A percentile compares a stretch with the other conserved stretches of the same genome.
These are phyloP conservation scores for Hanseniaspora lindneri DNA, from an alignment of 805 yeast genomes.

Conservation along the genomic window DNA sequence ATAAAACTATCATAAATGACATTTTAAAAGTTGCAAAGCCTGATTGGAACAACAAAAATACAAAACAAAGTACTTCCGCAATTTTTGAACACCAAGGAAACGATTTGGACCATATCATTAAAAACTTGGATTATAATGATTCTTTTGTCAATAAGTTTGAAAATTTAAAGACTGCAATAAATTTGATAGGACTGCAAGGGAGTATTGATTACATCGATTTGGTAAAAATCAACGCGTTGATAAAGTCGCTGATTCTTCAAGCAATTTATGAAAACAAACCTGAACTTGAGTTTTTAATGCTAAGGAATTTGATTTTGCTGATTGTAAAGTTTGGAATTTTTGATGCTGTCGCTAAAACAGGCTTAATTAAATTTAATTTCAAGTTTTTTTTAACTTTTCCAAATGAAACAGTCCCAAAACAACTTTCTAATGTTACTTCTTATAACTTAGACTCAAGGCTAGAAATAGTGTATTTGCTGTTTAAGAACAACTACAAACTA, in stretches of 20 bases:
- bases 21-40: background rate
- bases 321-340: constrained; percentile 24
- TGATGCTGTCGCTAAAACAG: background rate
- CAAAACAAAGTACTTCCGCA: too few relatives aligned
- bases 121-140: background rate
- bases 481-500: constrained; percentile 1
- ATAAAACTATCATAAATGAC: constrained; percentile 9
- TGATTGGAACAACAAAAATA: background rate
- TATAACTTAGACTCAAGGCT: constrained; percentile 6
- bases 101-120: background rate
- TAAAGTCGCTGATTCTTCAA: background rate
- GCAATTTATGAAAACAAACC: constrained; percentile 25
- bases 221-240: background rate
- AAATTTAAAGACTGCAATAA: background rate
- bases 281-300: constrained; percentile 70
- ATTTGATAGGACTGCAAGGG: background rate
- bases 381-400: background rate
- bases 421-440: background rate
- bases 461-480: constrained; percentile 9
- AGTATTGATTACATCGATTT: constrained; percentile 1
- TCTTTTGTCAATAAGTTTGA: background rate
- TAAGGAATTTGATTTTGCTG: constrained; percentile 67
- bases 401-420: background rate
- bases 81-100: background rate
- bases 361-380: constrained; percentile 1